Conservation (phyloP, 2,329 filamentous ascomycete genomes). For the Ophiostoma sp. region DNA sequence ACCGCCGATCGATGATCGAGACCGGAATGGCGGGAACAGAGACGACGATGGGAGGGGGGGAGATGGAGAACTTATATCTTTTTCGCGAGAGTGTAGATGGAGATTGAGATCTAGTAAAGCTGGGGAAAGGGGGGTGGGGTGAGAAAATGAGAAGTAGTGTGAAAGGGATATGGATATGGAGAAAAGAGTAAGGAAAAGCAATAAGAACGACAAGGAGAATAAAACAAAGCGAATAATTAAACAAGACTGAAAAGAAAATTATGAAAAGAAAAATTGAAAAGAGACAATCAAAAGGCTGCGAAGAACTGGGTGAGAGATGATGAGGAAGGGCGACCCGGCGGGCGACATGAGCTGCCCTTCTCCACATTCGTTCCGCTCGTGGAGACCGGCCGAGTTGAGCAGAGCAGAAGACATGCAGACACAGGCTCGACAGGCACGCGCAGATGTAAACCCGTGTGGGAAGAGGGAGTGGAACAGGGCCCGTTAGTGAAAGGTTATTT, state of each 20-base stretch:
- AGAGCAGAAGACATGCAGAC: neutral
- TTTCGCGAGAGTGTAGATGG: slow-evolving; percentile 14
- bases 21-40: slow-evolving; percentile 12
- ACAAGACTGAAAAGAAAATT: neutral
- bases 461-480: neutral
- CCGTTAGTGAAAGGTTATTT: slow-evolving; percentile 4
- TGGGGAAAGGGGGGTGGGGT: slow-evolving; percentile 17
- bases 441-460: neutral
- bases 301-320: slow-evolving; percentile 24
- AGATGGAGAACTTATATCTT: slow-evolving; percentile 17
- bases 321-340: slow-evolving; percentile 10
- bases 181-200: neutral
- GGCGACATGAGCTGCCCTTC: neutral
- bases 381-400: neutral
- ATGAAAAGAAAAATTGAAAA: slow-evolving; percentile 21
- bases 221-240: slow-evolving; percentile 3
- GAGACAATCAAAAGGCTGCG: slow-evolving; percentile 33
- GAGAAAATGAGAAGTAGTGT: neutral
- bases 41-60: neutral
- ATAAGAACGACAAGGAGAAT: neutral
- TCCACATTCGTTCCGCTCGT: neutral
- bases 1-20: slow-evolving; percentile 17
- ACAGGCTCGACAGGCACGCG: neutral
- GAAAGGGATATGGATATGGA: neutral
- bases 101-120: slow-evolving; percentile 16